Evolutionary conservation across 352 stramenopile genomes (phyloP).

Genomic region (Phytophthora crassamura): DNA sequence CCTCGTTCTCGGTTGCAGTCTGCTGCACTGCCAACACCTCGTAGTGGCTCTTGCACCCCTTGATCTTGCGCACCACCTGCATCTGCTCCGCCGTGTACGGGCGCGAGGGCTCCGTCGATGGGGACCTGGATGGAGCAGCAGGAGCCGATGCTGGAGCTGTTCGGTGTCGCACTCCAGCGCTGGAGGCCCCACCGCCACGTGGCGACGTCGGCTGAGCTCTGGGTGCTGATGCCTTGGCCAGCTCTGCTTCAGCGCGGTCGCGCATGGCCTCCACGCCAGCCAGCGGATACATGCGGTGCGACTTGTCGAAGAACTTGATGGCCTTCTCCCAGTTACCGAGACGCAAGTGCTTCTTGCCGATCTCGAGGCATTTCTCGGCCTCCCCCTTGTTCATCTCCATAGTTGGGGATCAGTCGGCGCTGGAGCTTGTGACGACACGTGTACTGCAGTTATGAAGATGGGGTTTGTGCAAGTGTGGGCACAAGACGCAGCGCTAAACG

Average conservation of each 20-base stretch:
- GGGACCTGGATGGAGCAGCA: conserved; percentile 38
- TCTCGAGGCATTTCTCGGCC: conserved; percentile 92
- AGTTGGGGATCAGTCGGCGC: conserved; percentile 7
- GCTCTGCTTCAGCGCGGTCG: conserved; percentile 69
- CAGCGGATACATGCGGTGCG: conserved; percentile 88
- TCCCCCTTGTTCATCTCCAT: conserved; percentile 95
- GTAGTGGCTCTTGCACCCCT: conserved; percentile 89
- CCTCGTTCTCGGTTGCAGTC: conserved; percentile 79
- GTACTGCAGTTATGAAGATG: conserved; percentile 11
- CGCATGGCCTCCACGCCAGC: conserved; percentile 85
- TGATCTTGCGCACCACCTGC: conserved; percentile 90
- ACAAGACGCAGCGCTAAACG: conserved; percentile 15
- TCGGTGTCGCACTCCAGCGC: conserved; percentile 39
- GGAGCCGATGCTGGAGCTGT: conserved; percentile 23
- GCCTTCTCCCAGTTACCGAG: conserved; percentile 88
- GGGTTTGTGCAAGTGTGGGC: conserved; percentile 13
- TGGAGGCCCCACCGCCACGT: conserved; percentile 25
- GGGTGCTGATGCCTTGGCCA: conserved; percentile 49
- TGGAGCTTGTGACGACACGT: conserved; percentile 5
- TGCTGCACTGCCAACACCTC: conserved; percentile 84
- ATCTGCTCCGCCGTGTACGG: conserved; percentile 84
- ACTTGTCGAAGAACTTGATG: conserved; percentile 95
- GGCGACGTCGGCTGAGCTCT: conserved; percentile 38
- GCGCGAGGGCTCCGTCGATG: conserved; percentile 50
- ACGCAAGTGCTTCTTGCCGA: conserved; percentile 89